phyloP scores from a whole-genome alignment of 78 protist species.

The Dictyostelium intermedium region DNA sequence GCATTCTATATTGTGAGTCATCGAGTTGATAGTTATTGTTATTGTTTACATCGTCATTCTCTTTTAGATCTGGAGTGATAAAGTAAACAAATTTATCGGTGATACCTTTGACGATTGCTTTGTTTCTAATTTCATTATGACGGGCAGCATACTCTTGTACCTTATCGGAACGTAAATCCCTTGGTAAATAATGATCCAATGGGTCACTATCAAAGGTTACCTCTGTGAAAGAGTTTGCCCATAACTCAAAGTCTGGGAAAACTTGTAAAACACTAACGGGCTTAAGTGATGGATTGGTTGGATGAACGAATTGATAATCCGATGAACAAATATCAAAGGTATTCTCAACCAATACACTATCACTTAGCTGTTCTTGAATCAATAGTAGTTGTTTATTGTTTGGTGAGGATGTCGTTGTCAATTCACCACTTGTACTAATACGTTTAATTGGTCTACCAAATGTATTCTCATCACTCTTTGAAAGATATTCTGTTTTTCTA shows the following conservation, averaged over 20 bases:
- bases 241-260: constrained; percentile 62
- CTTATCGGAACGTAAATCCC: not conserved
- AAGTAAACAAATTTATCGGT: constrained; percentile 73
- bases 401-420: not conserved
- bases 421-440: not conserved
- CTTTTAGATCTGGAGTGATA: constrained; percentile 28
- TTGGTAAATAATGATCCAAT: constrained; percentile 18
- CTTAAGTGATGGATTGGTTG: constrained; percentile 30
- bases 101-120: constrained; percentile 59
- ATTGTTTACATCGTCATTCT: constrained; percentile 22
- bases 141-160: not conserved
- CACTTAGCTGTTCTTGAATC: not conserved
- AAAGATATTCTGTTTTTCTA: constrained; percentile 55
- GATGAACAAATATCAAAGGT: constrained; percentile 27
- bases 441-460: constrained; percentile 25
- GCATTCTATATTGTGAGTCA: constrained; percentile 32
- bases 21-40: not conserved
- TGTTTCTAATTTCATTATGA: not conserved
- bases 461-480: constrained; percentile 17
- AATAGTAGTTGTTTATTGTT: not conserved
- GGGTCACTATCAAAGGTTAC: constrained; percentile 57
- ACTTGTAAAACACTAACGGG: constrained; percentile 41
- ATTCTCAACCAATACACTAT: constrained; percentile 35
- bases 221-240: constrained; percentile 59
- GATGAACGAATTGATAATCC: constrained; percentile 43